Evolutionary conservation across 2,329 filamentous ascomycete genomes (phyloP).

Genomic region (Calonectria pseudoreteaudii): DNA sequence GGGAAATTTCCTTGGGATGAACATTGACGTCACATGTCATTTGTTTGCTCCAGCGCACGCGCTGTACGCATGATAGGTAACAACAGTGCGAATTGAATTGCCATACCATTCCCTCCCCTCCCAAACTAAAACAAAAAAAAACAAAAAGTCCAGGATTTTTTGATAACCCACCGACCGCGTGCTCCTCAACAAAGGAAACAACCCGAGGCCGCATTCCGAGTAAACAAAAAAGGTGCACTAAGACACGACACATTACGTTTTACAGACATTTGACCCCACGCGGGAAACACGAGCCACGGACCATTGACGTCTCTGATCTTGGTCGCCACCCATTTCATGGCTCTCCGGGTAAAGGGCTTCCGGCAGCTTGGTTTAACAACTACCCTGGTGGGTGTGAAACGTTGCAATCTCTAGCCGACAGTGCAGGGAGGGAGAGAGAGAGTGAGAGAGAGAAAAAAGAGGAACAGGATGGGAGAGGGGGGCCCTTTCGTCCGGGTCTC

Average conservation of each 20-base stretch:
- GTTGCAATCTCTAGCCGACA: conserved; percentile 14
- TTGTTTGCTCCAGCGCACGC: background rate
- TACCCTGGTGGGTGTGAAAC: conserved; percentile 24
- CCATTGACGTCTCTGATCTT: background rate
- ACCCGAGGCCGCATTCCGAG: background rate
- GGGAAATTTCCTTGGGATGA: background rate
- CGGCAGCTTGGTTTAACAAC: conserved; percentile 6
- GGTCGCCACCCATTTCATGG: conserved; percentile 22
- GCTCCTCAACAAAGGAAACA: background rate
- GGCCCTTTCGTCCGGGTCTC: conserved; percentile 4
- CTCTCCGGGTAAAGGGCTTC: conserved; percentile 31
- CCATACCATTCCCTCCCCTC: conserved; percentile 9
- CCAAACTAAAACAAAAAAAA: no score
- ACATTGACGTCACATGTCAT: conserved; percentile 14
- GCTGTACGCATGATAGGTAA: no score
- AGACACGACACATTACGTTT: background rate
- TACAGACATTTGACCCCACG: background rate
- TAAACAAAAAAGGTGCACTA: background rate
- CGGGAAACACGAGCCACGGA: conserved; percentile 28
- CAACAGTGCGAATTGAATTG: conserved; percentile 27
- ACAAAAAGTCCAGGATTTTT: background rate
- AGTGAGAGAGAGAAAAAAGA: background rate
- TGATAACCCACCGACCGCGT: background rate
- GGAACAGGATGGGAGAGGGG: background rate
- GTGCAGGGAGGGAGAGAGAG: no score